phyloP scores from a whole-genome alignment of 2,329 filamentous ascomycete species.

The Fusarium floridanum region DNA sequence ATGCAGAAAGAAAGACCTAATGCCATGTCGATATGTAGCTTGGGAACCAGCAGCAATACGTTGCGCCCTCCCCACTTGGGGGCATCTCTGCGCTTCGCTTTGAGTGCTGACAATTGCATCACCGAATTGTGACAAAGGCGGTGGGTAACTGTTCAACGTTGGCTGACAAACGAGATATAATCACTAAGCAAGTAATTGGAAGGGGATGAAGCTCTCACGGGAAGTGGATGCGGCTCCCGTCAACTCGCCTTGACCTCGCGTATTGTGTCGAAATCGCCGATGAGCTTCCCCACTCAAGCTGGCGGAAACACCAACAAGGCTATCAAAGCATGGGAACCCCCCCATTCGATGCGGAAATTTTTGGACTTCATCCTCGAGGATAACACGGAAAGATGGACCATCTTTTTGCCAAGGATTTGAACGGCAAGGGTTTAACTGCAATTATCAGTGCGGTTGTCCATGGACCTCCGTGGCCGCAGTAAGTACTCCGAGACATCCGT shows the following conservation, averaged over 20 bases:
- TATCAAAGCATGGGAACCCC: background rate
- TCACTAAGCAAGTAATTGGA: constrained; percentile 5
- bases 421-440: background rate
- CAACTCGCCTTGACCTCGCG: background rate
- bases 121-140: background rate
- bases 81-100: background rate
- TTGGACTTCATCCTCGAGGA: background rate
- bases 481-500: constrained; percentile 21
- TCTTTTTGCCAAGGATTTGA: background rate
- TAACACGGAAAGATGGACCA: background rate
- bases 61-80: background rate
- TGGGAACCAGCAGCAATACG: background rate
- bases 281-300: background rate
- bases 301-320: background rate
- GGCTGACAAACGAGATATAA: background rate
- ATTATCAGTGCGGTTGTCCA: constrained; percentile 14
- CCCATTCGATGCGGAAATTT: background rate
- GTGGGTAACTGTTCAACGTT: background rate
- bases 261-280: background rate
- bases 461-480: background rate
- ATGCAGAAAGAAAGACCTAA: background rate
- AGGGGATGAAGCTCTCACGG: background rate
- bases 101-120: background rate
- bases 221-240: background rate
- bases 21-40: background rate